These are phyloP conservation scores for Escallonia rubra DNA, from an alignment of 129 eudicot genomes.

Conservation along the genomic window DNA sequence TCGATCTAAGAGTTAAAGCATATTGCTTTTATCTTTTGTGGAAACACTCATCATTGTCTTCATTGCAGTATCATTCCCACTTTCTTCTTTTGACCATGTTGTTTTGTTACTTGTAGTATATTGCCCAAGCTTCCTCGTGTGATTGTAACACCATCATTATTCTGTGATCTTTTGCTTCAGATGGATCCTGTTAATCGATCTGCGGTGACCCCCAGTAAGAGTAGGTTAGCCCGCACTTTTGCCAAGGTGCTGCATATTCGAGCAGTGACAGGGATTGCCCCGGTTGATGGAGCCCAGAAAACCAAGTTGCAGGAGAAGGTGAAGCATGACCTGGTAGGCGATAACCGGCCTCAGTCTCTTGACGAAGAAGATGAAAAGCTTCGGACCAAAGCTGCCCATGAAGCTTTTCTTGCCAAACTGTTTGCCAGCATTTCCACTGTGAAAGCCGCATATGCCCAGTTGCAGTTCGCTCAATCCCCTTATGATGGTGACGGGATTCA, in stretches of 20 bases:
- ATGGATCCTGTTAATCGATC: conserved; percentile 60
- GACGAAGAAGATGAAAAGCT: conserved; percentile 38
- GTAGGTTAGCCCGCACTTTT: conserved; percentile 49
- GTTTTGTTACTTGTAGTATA: conserved; percentile 1
- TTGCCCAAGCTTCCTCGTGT: background rate
- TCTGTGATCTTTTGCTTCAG: conserved; percentile 30
- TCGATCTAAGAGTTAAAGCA: conserved; percentile 44
- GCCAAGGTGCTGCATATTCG: conserved; percentile 71
- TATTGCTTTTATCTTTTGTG: conserved; percentile 41
- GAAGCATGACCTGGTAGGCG: conserved; percentile 11
- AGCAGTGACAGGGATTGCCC: conserved; percentile 40
- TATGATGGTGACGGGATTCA: conserved; percentile 76
- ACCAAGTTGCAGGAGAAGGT: conserved; percentile 23
- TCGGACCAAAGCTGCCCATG: conserved; percentile 24
- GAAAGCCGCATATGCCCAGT: conserved; percentile 71
- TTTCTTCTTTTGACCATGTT: conserved; percentile 12
- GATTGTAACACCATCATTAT: conserved; percentile 6
- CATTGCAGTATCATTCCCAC: conserved; percentile 23
- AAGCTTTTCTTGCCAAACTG: conserved; percentile 64
- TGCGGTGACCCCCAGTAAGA: conserved; percentile 44
- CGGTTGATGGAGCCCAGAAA: conserved; percentile 32
- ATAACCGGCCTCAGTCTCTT: conserved; percentile 8
- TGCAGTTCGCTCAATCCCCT: conserved; percentile 83
- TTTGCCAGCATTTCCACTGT: conserved; percentile 66
- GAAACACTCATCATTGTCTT: conserved; percentile 33